Evolutionary conservation across 208 protist genomes (phyloP), one percentile per base, ranked within the genome.

Genomic region (Acanthamoeba royreba): DNA sequence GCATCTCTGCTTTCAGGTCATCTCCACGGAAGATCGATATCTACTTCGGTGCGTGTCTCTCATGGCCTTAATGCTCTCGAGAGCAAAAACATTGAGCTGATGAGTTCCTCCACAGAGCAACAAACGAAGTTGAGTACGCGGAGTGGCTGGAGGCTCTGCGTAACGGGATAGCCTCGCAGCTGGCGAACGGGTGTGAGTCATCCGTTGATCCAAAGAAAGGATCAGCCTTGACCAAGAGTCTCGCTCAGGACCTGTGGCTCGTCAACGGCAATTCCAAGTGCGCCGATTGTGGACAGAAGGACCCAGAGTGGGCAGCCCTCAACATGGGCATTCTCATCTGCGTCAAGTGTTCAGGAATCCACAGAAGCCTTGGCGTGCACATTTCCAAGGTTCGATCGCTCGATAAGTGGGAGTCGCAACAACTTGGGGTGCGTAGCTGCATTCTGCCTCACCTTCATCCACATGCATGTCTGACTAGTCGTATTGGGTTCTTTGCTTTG

Each of bases 301-400:
- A 93, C 22, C 96, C 97, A 2, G n/a, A 93, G 1, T 98, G 97
- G 97, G 92, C 93, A 28, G 95, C 89, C 3, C 94, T 95, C 28
- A 97, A 97, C 87, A 58, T 97, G 11, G 97, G 97, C 49, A 43
- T 97, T 3, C 97, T 97, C 25, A 94, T 98, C 31, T 98, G 97
- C 66, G 97, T 98, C 33, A 90, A 94, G 38, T 98, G 97, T 52
- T 95, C 93, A 43, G 97, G 95, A 52, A 91, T 97, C 5, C 97
- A 97, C 66, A 33, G 97, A 40, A 53, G 52, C 31, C n/a, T 97
- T 4, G 97, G 97, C 69, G 92, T 94, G 28, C 96, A 97, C 46
- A 87, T 97, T 8, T 94, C 95, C 35, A 97, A 97, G 45, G 96
- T 97, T 0, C 47, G 95, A 22, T 96, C 94, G 42, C 66, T 96